Base-by-base conservation (phyloP, 148 eudicot genomes). In the Oxyria digyna region DNA sequence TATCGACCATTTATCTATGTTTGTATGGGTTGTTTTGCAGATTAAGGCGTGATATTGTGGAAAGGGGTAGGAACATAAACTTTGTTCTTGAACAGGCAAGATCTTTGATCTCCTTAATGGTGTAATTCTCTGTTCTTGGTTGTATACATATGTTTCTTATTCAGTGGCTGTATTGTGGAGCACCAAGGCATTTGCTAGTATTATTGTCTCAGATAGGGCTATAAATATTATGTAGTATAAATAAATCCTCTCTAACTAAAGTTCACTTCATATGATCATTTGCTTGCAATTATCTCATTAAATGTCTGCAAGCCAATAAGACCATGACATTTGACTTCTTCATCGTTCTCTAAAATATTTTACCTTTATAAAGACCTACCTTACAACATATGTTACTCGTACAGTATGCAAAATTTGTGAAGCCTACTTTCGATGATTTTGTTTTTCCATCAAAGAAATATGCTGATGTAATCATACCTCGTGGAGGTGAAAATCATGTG, bases 321-420 rank as follows among this genome's bases (percentile, higher is more conserved):
- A 1, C 52, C 20, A 3, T 46, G 5, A 46, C 52, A 46, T 46
- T 46, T 1, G 29, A 59, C 18, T 59, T 13, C 5, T 27, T 31
- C 20, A 31, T n/a, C n/a, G n/a, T n/a, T n/a, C n/a, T n/a, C n/a
- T n/a, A n/a, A n/a, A n/a, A n/a, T n/a, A n/a, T n/a, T n/a, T n/a
- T n/a, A n/a, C n/a, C n/a, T n/a, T n/a, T n/a, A n/a, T n/a, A n/a
- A n/a, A n/a, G n/a, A n/a, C n/a, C n/a, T n/a, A n/a, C n/a, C n/a
- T n/a, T n/a, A 35, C 4, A 46, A 66, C 8, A n/a, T 46, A 24
- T 73, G n/a, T 71, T 73, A 50, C 20, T 71, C 18, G 32, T 87
- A 82, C 91, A 92, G 98, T 92, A 92, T 80, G 98, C 96, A 18
- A 92, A 92, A 79, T 92, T 92, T 84, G 98, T 92, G 68, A 92